Evolutionary conservation across 192 early-diverging fungal genomes (phyloP), one percentile per base, ranked within the genome.

Genomic region (Coemansia sp.): DNA sequence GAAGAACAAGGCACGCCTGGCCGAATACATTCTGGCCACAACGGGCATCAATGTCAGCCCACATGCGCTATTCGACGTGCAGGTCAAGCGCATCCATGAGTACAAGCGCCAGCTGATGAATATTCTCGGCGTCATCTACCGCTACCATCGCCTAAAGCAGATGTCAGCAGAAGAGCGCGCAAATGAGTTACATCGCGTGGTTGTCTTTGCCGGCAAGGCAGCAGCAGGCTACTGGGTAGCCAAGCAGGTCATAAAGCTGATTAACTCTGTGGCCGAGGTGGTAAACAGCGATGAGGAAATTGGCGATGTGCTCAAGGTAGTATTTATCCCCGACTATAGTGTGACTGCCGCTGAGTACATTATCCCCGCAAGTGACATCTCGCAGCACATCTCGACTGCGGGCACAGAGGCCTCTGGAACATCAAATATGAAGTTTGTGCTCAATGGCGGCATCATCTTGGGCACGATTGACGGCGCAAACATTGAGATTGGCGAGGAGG

Each of bases 81-180:
- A 95, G 78, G 94, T 94, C 74, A 98, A 97, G 86, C 92, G 97
- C 83, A 92, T 98, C 68, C 97, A 99, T 79, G 97, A 98, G 85
- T 99, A 98, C 85, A 98, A 99, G 86, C 91, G 97, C 66, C 97
- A 99, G 87, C 95, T 94, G 78, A 93, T 99, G 92, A 99, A 99
- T 83, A 96, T 99, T 64, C 78, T 98, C 21, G 84, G 86, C 58
- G 95, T 98, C 42, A 98, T 99, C 74, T 87, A 98, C 80, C 93
- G 94, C 64, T 99, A 98, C 85, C 80, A 89, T 72, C 62, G 72
- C 2, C 83, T 99, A 62, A 94, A 95, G 85, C 85, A 81, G 53
- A 86, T 98, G 91, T 71, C 84, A 42, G 70, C 87, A 22, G 83
- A 76, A 31, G 88, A 92, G 64, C 86, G 86, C 56, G 75, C 69